Evolutionary conservation across 164 flowering plant species (phyloP), one percentile per base, ranked within the genome.

Genomic region (Sextonia rubra): DNA sequence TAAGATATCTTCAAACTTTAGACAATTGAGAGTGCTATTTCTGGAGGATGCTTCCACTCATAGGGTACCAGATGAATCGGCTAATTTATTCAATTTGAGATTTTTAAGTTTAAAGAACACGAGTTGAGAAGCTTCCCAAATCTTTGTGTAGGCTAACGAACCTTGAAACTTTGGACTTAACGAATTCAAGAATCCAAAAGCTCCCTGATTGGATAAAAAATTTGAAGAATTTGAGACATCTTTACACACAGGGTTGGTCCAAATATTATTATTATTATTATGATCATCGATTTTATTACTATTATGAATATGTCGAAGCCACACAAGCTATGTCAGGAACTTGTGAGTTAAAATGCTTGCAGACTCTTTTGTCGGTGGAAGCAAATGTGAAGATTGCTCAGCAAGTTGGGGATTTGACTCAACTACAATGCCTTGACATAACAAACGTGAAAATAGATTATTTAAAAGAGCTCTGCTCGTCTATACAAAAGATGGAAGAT

Each of bases 81-180:
- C 20, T 1, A 27, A 69, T 3, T 64, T 78, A 18, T 74, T 78
- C 60, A 75, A 78, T 60, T 69, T 78, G 47, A 71, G 81, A 60
- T 71, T 75, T 63, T 56, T 78, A 30, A 71, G 67, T 22, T 18
- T 75, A 55, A 72, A 69, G 55, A 61, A 58, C 3, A 78, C 81
- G 2, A 26, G 32, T 75, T 14, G 56, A 17, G n/a, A 58, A 69
- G 68, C 78, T 78, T 14, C 74, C 81, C 11, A 49, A 69, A 17
- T 69, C 76, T 17, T 60, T 78, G 3, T 71, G 70, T 14, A 78
- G 23, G 62, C 78, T 78, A 9, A 12, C 26, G 2, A 75, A 78
- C 67, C 64, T 78, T 27, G 64, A 75, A 18, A 78, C 73, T 8
- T 27, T 75, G 26, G 76, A 78, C 44, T 27, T 78, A 9, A 60